Conservation (phyloP, 306 rosid species). For the Fagus sylvatica region DNA sequence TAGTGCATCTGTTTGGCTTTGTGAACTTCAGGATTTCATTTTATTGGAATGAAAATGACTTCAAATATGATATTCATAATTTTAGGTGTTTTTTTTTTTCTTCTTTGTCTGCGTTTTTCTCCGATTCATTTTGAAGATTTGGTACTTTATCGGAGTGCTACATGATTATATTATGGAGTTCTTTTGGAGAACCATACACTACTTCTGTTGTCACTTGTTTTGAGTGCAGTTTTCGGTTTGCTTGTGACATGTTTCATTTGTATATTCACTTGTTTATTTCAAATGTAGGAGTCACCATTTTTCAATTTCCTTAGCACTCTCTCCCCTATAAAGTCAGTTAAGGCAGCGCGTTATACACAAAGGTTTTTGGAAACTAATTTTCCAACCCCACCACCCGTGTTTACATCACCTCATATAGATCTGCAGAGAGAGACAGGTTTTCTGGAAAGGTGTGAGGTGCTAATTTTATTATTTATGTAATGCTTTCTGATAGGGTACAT, state of each 20-base stretch:
- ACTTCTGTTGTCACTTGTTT: not conserved
- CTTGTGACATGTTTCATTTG: not conserved
- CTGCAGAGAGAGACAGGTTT: constrained; percentile 14
- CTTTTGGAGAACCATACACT: not conserved
- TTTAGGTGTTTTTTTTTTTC: too few relatives aligned
- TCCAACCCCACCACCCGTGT: constrained; percentile 17
- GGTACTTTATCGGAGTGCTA: not conserved
- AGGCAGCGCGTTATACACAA: not conserved
- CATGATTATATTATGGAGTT: not conserved
- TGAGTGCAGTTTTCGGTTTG: not conserved
- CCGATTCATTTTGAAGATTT: not conserved
- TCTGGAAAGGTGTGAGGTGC: constrained; percentile 11
- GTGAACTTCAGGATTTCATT: not conserved
- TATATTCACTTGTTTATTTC: not conserved
- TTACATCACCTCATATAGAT: constrained; percentile 27
- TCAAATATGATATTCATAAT: too few relatives aligned
- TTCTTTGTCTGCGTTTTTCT: not conserved
- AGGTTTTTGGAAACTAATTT: constrained; percentile 12
- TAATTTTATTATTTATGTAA: not conserved
- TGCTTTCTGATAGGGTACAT: not conserved
- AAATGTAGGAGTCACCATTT: constrained; percentile 24
- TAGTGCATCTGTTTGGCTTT: not conserved
- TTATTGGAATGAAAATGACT: too few relatives aligned
- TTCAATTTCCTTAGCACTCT: constrained; percentile 20
- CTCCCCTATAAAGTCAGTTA: constrained; percentile 15